Conservation (phyloP, 352 stramenopile genomes). For the Discostella stelligera region DNA sequence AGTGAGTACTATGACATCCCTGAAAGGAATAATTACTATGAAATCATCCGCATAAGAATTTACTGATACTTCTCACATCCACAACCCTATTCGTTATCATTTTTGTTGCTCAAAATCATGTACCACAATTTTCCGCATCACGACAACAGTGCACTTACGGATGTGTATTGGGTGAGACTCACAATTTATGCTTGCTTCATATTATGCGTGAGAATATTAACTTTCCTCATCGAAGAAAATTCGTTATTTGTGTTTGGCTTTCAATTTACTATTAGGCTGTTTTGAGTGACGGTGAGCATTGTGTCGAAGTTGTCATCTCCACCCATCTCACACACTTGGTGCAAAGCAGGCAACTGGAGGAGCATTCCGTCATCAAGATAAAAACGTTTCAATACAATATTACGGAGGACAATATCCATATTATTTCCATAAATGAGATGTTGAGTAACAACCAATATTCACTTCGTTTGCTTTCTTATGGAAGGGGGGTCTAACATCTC, state of each 20-base stretch:
- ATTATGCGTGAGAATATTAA: no score
- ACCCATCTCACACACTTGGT: slow-evolving; percentile 48
- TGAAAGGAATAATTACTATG: no score
- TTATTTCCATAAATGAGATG: slow-evolving; percentile 32
- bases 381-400: slow-evolving; percentile 58
- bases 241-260: not conserved
- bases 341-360: slow-evolving; percentile 30
- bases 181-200: not conserved
- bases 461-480: not conserved
- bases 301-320: slow-evolving; percentile 52
- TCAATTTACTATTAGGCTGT: slow-evolving; percentile 20
- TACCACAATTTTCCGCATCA: no score
- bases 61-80: no score
- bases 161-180: slow-evolving; percentile 50
- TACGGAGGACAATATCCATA: slow-evolving; percentile 57
- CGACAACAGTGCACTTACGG: slow-evolving; percentile 31
- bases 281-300: slow-evolving; percentile 40
- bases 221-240: not conserved
- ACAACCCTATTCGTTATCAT: no score
- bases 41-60: no score
- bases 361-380: slow-evolving; percentile 34
- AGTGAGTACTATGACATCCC: not conserved
- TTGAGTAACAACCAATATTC: not conserved
- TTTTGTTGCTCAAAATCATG: no score
- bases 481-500: not conserved